Evolutionary conservation across 257 asterid species (phyloP).

Genomic region (Sherardia arvensis): DNA sequence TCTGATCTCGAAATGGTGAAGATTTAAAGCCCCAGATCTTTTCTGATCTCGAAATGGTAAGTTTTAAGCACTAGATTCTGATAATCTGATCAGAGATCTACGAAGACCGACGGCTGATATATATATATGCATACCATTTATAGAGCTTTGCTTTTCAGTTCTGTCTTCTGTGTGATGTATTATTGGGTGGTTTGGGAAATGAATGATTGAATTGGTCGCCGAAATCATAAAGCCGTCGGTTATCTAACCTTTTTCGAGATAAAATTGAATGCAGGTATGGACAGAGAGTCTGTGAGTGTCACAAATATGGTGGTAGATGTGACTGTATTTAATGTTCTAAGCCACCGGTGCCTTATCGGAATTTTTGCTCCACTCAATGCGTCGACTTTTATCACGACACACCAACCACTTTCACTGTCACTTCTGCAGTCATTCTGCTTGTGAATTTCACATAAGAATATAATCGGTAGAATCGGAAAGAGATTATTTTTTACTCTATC

Average conservation of each 20-base stretch:
- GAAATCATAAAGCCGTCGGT: not conserved
- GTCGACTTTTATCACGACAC: not conserved
- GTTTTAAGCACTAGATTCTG: not conserved
- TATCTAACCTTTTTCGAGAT: not conserved
- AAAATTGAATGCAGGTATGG: not conserved
- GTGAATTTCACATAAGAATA: too few relatives aligned
- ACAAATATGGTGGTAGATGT: not conserved
- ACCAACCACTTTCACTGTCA: not conserved
- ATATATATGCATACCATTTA: not conserved
- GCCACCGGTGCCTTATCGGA: not conserved
- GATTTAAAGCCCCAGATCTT: too few relatives aligned
- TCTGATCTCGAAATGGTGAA: not conserved
- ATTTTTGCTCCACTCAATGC: not conserved
- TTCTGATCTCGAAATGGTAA: not conserved
- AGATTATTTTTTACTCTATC: too few relatives aligned
- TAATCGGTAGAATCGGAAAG: too few relatives aligned
- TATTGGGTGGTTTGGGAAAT: not conserved
- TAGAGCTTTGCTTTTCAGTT: not conserved
- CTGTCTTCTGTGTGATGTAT: too few relatives aligned
- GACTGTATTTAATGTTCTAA: not conserved
- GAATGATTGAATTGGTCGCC: not conserved
- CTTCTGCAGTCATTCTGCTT: too few relatives aligned
- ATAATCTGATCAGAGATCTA: not conserved
- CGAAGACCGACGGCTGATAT: too few relatives aligned
- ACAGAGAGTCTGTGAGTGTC: not conserved